Evolutionary conservation across 441 rosid genomes (phyloP), one percentile per base, ranked within the genome.

Genomic region (Brassica balearica): DNA sequence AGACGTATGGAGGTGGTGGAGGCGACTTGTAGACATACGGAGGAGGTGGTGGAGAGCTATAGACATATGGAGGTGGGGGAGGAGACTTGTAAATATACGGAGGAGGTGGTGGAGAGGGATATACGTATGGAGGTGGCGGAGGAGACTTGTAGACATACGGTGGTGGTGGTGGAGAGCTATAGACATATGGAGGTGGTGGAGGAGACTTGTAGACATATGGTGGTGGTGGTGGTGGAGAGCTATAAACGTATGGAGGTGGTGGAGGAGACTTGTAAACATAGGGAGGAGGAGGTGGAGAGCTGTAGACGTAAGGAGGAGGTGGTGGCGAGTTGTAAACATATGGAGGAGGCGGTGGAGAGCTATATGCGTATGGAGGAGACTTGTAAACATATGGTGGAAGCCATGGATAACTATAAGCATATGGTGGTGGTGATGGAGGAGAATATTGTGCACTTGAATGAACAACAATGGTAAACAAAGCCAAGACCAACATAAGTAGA

Each of bases 391-490:
- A 75, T 12, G 80, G 79, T 0, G 79, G 51, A 12, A 20, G 61
- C 32, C 73, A 48, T 4, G 79, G 78, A 6, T 0, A 27, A n/a
- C 6, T 75, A 48, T 76, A 68, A 20, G 8, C 74, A 20, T 76
- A 68, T 4, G 74, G 63, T 27, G 79, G 51, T 8, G 74, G 6
- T 36, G 74, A 17, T 62, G 74, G 43, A 34, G 80, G 70, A 51
- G 19, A 8, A 53, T 76, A 76, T 32, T 76, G 80, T 8, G 69
- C 80, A 32, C 74, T 69, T 69, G 62, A 60, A 32, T 46, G 38
- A 7, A 2, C 63, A 76, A 10, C 64, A 12, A 69, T 20, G 64
- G 74, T 65, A 76, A 46, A 69, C 55, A 76, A 68, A 36, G 79
- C 74, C 36, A 76, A 32, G 27, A 76, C 53, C 55, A 76, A 59